Evolutionary conservation across 192 early-diverging fungal species (phyloP), one percentile per base, ranked within the genome.

Genomic region (Diversispora eburnea): DNA sequence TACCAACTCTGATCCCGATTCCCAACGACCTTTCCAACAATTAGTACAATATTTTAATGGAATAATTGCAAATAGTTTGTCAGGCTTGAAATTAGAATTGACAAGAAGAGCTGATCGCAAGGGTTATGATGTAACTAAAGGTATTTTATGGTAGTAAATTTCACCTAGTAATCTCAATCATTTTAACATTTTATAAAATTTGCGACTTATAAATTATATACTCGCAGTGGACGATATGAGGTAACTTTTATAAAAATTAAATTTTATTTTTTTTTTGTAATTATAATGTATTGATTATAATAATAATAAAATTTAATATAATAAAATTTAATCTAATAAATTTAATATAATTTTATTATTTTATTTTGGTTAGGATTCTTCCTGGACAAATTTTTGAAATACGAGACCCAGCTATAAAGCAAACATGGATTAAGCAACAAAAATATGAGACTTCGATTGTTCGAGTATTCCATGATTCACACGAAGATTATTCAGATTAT

Each of bases 41-140:
- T 48, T 81, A 25, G 42, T 74, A 25, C 71, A 81, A 17, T 12
- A 79, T 13, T 8, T 80, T 15, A 70, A 77, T 65, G 80, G 82
- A n/a, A 64, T 80, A 20, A 63, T 84, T 39, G 55, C 71, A 10
- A 77, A 63, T 46, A 76, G 72, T 1, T 55, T 84, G 9, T 63
- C 72, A 3, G 82, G 80, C 1, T 51, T 84, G n/a, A 75, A 77
- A 42, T 9, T 84, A 15, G 80, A 81, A 54, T 56, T 84, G 19
- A 74, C 60, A 10, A 78, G 72, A 67, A 15, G 58, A 5, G 33
- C 51, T 8, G n/a, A 59, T 42, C 57, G 73, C 10, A 63, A 41
- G 43, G 70, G 67, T 33, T 84, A 76, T 62, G 22, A 80, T 39
- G 70, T 81, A 6, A 77, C 80, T 20, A 76, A 75, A 78, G 82